These are phyloP conservation scores for Trypanosoma lewisi DNA, from an alignment of 208 protist species.

Conservation along the genomic window DNA sequence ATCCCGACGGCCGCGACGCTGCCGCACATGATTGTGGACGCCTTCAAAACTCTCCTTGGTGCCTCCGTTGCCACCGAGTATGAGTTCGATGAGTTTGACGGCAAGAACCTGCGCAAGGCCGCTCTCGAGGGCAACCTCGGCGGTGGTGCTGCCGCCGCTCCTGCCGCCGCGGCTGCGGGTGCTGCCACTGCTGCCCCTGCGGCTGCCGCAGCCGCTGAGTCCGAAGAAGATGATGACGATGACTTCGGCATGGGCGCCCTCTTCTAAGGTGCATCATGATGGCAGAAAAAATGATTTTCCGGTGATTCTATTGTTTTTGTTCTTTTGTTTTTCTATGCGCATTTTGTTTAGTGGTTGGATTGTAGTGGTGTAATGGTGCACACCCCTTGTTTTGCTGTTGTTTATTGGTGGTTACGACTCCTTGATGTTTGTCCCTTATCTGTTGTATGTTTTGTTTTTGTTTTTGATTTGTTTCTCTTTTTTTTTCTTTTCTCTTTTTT, in stretches of 20 bases:
- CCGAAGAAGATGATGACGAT: conserved; percentile 67
- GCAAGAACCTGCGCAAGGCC: conserved; percentile 88
- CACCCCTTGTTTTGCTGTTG: no score
- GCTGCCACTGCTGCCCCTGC: conserved; percentile 33
- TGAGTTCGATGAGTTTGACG: conserved; percentile 87
- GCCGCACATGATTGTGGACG: conserved; percentile 94
- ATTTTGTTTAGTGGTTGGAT: conserved; percentile 3
- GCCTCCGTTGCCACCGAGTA: conserved; percentile 93
- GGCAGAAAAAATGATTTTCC: neutral
- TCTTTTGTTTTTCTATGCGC: conserved; percentile 1
- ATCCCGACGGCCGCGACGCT: conserved; percentile 94
- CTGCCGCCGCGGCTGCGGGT: conserved; percentile 40
- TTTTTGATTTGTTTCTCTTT: no score
- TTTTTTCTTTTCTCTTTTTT: conserved; percentile 5
- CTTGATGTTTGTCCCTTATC: no score
- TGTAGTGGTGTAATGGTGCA: no score
- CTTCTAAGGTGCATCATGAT: conserved; percentile 3
- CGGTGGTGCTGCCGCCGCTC: conserved; percentile 69
- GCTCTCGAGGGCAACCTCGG: conserved; percentile 81
- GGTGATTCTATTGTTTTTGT: neutral
- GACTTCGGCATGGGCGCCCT: conserved; percentile 10
- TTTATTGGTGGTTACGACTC: no score
- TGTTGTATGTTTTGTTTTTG: no score
- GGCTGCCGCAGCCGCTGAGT: conserved; percentile 36
- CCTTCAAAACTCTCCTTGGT: conserved; percentile 97